These are phyloP conservation scores for Phytopythium ostracodes DNA, from an alignment of 352 stramenopile species.

Conservation along the genomic window DNA sequence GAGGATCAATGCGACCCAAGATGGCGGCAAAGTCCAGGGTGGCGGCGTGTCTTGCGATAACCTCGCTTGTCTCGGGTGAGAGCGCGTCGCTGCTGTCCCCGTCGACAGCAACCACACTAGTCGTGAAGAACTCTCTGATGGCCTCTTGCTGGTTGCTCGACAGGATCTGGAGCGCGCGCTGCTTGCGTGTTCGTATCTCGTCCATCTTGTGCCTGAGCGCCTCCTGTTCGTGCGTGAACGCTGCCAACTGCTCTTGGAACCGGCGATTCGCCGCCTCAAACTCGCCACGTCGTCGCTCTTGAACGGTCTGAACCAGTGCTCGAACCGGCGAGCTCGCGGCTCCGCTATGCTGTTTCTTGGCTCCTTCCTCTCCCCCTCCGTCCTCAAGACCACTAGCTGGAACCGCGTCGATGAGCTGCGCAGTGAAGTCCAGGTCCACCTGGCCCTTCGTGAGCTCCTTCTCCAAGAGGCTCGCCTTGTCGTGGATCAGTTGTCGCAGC, in stretches of 20 bases:
- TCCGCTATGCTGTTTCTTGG: slow-evolving; percentile 4
- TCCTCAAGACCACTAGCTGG: background rate
- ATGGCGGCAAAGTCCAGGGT: slow-evolving; percentile 38
- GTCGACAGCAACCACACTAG: too few relatives aligned
- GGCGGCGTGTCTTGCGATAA: slow-evolving; percentile 4
- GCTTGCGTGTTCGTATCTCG: slow-evolving; percentile 31
- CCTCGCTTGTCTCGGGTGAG: slow-evolving; percentile 5
- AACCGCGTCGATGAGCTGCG: slow-evolving; percentile 25
- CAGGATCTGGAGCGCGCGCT: slow-evolving; percentile 49
- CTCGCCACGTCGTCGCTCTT: slow-evolving; percentile 24
- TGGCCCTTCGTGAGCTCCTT: slow-evolving; percentile 39
- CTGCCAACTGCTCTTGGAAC: slow-evolving; percentile 30
- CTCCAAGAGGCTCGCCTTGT: slow-evolving; percentile 36
- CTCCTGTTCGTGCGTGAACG: slow-evolving; percentile 40
- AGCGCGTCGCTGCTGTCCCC: background rate
- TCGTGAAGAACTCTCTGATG: slow-evolving; percentile 41
- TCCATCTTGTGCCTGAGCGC: slow-evolving; percentile 23
- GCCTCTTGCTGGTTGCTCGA: slow-evolving; percentile 53
- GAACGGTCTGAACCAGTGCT: slow-evolving; percentile 28
- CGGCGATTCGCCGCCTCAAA: slow-evolving; percentile 27
- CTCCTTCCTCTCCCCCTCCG: slow-evolving; percentile 9
- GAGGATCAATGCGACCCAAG: slow-evolving; percentile 30
- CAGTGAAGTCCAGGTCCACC: slow-evolving; percentile 43
- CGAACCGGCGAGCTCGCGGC: slow-evolving; percentile 13
- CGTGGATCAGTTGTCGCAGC: slow-evolving; percentile 43